Percentiles rank a stretch among this genome's conserved stretches.
phyloP scores from a whole-genome alignment of 345 rosid species.

The Eucalyptus pauciflora region DNA sequence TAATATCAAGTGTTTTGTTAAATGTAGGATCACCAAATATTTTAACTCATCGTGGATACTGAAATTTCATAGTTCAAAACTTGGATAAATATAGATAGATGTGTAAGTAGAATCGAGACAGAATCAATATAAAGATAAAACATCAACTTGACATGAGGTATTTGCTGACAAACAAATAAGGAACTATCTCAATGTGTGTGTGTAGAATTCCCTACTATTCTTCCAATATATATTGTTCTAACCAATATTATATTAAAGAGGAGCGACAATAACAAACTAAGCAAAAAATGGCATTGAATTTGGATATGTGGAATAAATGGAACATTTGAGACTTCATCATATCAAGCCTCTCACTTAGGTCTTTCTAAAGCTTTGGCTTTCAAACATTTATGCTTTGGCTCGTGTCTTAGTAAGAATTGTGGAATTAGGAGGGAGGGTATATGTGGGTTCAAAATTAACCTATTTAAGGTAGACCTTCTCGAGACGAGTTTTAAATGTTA shows the following conservation, averaged over 20 bases:
- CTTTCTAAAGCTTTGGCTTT: background rate
- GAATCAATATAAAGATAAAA: background rate
- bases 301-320: too few species aligned
- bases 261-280: background rate
- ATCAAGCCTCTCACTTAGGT: too few species aligned
- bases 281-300: background rate
- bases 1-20: too few species aligned
- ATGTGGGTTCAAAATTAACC: background rate
- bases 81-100: background rate
- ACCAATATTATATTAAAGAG: background rate
- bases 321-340: too few species aligned
- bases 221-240: background rate
- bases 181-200: too few species aligned
- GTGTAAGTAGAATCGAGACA: background rate
- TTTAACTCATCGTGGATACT: background rate
- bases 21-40: background rate
- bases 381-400: background rate
- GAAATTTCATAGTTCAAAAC: background rate
- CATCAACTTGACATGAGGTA: accelerated
- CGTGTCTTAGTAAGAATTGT: background rate
- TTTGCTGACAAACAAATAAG: too few species aligned
- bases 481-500: too few species aligned
- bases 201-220: too few species aligned
- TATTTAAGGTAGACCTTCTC: too few species aligned
- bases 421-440: background rate